Conservation (phyloP, 1,284 basidiomycete genomes). For the Bjerkandera adusta region DNA sequence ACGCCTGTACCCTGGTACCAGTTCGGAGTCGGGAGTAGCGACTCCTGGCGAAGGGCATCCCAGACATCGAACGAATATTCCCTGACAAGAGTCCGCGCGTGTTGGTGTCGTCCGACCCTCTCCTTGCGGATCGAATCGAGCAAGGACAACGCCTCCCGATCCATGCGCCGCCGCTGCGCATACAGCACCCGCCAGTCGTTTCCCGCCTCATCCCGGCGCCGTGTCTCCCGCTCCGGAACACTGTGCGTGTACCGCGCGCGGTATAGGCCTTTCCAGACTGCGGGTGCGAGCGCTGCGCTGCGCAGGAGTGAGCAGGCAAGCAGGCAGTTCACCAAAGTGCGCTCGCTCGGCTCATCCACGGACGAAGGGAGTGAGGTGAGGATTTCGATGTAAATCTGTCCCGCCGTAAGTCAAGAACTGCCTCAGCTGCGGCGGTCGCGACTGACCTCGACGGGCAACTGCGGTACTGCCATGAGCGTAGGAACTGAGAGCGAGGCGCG, state of each 20-base stretch:
- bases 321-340: slow-evolving; percentile 29
- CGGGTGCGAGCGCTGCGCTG: slow-evolving; percentile 26
- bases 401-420: neutral
- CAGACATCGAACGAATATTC: slow-evolving; percentile 48
- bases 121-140: slow-evolving; percentile 38
- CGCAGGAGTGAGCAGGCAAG: slow-evolving; percentile 26
- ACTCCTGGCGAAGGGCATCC: slow-evolving; percentile 46
- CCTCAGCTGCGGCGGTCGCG: neutral
- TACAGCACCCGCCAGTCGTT: slow-evolving; percentile 49
- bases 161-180: slow-evolving; percentile 39
- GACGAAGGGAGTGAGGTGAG: slow-evolving; percentile 29
- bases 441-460: slow-evolving; percentile 23
- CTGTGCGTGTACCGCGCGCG: slow-evolving; percentile 42
- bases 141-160: slow-evolving; percentile 38
- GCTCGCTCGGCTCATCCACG: slow-evolving; percentile 23
- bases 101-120: slow-evolving; percentile 33
- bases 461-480: slow-evolving; percentile 1
- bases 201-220: slow-evolving; percentile 28
- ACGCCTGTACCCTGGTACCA: slow-evolving; percentile 24
- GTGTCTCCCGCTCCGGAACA: slow-evolving; percentile 34
- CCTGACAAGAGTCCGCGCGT: slow-evolving; percentile 28
- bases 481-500: neutral
- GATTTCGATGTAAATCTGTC: slow-evolving; percentile 24
- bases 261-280: slow-evolving; percentile 53
- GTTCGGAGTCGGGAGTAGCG: slow-evolving; percentile 33